phyloP scores from a whole-genome alignment of 2,329 filamentous ascomycete genomes.

The Fusarium udum region DNA sequence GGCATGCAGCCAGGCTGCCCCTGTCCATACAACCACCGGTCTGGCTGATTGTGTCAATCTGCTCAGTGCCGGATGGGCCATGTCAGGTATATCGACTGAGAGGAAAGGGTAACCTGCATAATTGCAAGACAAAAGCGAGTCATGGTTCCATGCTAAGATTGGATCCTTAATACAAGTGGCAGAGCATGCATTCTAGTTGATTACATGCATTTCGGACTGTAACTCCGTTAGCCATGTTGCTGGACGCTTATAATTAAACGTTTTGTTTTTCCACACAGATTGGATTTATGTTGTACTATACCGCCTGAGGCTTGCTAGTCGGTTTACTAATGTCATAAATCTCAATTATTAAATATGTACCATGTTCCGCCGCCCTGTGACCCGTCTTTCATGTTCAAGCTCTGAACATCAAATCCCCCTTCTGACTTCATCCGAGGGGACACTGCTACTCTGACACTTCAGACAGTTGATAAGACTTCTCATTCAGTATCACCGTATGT shows the following conservation, averaged over 20 bases:
- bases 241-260: background rate
- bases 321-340: too few species aligned
- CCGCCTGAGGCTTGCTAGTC: too few species aligned
- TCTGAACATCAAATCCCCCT: background rate
- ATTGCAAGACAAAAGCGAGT: too few species aligned
- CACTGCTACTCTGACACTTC: background rate
- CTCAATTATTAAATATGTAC: too few species aligned
- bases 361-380: too few species aligned
- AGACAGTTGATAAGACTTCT: accelerated
- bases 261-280: background rate
- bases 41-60: background rate
- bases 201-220: too few species aligned
- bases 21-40: background rate
- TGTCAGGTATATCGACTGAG: too few species aligned
- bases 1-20: background rate
- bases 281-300: background rate
- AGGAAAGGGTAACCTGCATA: too few species aligned
- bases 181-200: too few species aligned
- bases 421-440: background rate
- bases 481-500: background rate
- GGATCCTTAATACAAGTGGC: too few species aligned
- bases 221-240: background rate
- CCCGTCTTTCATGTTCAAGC: background rate
- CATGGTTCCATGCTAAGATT: too few species aligned
- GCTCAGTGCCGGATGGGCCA: too few species aligned